Percentiles rank a stretch among this genome's conserved stretches.
phyloP scores from a whole-genome alignment of 495 filamentous ascomycete genomes.

The Aeminium ludgeri region DNA sequence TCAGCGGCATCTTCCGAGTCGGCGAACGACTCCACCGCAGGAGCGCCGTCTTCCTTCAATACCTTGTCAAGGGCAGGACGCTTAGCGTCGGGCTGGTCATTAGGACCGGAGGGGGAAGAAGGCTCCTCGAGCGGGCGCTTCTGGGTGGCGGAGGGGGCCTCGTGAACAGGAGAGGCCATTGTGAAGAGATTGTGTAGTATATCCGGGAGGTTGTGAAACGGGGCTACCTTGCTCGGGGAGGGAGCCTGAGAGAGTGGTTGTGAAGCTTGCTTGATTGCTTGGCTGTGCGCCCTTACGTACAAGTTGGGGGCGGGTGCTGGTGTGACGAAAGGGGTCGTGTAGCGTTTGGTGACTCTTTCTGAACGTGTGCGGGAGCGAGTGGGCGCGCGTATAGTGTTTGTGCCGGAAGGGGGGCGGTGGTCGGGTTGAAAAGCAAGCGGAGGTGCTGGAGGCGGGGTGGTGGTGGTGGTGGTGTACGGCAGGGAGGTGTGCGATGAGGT shows the following conservation, averaged over 20 bases:
- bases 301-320: background rate
- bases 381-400: too few species aligned
- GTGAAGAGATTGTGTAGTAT: conserved; percentile 5
- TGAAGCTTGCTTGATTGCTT: background rate
- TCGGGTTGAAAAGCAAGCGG: too few species aligned
- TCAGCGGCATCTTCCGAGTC: conserved; percentile 13
- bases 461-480: background rate
- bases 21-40: conserved; percentile 27
- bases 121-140: conserved; percentile 96
- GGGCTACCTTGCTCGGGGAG: conserved; percentile 16
- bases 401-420: too few species aligned
- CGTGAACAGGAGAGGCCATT: conserved; percentile 3
- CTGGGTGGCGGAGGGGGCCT: conserved; percentile 38
- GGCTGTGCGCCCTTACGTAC: conserved; percentile 8
- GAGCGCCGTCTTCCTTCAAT: conserved; percentile 39
- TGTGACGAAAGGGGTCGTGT: conserved; percentile 7
- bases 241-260: conserved; percentile 11
- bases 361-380: too few species aligned
- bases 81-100: conserved; percentile 92
- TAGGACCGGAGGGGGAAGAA: conserved; percentile 78
- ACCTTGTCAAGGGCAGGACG: conserved; percentile 90
- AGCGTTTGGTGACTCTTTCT: too few species aligned
- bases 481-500: background rate
- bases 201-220: conserved; percentile 18
- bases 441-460: conserved; percentile 1